phyloP scores from a whole-genome alignment of 2,329 filamentous ascomycete species.

The Cryphonectria parasitica region DNA sequence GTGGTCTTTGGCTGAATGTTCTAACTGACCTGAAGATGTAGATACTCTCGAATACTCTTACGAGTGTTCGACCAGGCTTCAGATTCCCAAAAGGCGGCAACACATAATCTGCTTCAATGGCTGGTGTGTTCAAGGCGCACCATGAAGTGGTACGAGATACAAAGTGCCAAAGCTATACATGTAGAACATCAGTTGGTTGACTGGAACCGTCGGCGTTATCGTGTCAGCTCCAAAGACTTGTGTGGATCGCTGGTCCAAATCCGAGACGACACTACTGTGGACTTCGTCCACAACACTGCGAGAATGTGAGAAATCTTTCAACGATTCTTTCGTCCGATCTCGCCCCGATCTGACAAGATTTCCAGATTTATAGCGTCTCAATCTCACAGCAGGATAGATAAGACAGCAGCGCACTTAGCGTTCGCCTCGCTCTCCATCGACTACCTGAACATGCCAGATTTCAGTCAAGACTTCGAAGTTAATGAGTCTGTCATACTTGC shows the following conservation, averaged over 20 bases:
- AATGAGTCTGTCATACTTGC: neutral
- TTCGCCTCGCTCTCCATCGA: conserved; percentile 29
- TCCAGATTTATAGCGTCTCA: conserved; percentile 17
- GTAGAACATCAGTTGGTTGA: conserved; percentile 36
- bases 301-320: conserved; percentile 34
- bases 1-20: rapidly evolving
- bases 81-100: conserved; percentile 37
- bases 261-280: conserved; percentile 35
- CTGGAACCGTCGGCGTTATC: conserved; percentile 35
- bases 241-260: conserved; percentile 43
- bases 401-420: conserved; percentile 29
- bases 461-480: neutral
- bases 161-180: conserved; percentile 42
- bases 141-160: conserved; percentile 47
- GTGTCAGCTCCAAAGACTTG: conserved; percentile 37
- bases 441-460: conserved; percentile 28
- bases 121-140: conserved; percentile 44
- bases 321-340: neutral
- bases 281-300: conserved; percentile 44
- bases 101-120: conserved; percentile 41
- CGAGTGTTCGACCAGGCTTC: conserved; percentile 25
- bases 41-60: conserved; percentile 6
- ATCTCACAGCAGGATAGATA: conserved; percentile 21
- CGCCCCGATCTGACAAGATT: neutral
- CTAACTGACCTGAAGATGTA: neutral